Percentiles rank a stretch among this genome's conserved stretches.
phyloP scores from a whole-genome alignment of 129 eudicot genomes.

The Scalesia atractyloides region DNA sequence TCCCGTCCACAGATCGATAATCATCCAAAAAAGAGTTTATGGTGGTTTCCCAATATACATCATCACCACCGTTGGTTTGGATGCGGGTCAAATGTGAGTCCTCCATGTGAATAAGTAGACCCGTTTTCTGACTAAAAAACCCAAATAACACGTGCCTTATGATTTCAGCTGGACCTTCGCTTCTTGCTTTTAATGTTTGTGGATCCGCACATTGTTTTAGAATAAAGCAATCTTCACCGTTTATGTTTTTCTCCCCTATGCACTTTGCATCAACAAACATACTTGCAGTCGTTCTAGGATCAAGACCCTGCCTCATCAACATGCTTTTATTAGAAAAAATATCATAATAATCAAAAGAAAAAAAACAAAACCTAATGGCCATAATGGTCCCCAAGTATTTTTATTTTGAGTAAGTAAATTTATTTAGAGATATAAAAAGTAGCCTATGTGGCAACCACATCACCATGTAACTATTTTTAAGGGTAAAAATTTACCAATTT shows the following conservation, averaged over 20 bases:
- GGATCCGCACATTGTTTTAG: constrained; percentile 76
- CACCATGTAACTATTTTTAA: background rate
- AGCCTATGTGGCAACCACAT: background rate
- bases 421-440: background rate
- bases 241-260: constrained; percentile 82
- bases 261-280: constrained; percentile 80
- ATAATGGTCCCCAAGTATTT: too few relatives aligned
- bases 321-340: background rate
- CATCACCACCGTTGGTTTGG: constrained; percentile 77
- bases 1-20: constrained; percentile 79
- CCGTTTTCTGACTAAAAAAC: constrained; percentile 84
- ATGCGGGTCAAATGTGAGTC: constrained; percentile 91
- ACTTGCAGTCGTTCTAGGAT: constrained; percentile 83
- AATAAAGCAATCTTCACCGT: constrained; percentile 85
- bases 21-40: constrained; percentile 73
- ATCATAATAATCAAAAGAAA: too few relatives aligned
- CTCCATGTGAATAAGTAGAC: constrained; percentile 80
- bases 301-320: constrained; percentile 62
- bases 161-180: constrained; percentile 93
- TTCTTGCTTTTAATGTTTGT: constrained; percentile 65
- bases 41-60: constrained; percentile 86
- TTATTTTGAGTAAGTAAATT: too few relatives aligned
- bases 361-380: too few relatives aligned
- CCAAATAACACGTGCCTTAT: constrained; percentile 84
- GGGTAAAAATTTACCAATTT: background rate